Base-by-base conservation (phyloP, 2,329 filamentous ascomycete species). In the Teratosphaeria destructans region DNA sequence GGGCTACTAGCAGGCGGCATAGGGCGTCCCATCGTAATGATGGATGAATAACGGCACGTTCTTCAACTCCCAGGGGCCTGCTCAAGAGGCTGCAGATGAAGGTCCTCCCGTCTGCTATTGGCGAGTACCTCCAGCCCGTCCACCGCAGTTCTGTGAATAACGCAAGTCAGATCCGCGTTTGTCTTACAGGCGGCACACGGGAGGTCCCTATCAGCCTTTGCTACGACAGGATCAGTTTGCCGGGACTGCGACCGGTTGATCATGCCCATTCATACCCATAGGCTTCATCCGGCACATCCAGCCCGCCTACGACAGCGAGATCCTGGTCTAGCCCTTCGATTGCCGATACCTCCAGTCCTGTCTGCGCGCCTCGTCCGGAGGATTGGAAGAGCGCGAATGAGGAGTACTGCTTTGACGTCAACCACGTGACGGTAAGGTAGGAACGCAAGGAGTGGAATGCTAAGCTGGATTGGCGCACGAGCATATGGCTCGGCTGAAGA, bases 21-120 rank as follows among this genome's bases (percentile, higher is more conserved):
- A 19, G 12, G 57, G 56, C 39, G 11, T 34, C 5, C 59, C 56
- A 35, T 52, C 54, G n/a, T 19, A 35, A 12, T 57, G 27, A 43
- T 61, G 56, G 59, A 12, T 19, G 19, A 19, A 19, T 19, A 19
- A 19, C 19, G 19, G 43, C 12, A 47, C 43, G 26, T 53, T 54
- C 10, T 61, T 58, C 23, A 29, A 54, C 32, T 47, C 56, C 27
- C 26, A 53, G 5, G n/a, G 47, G 3, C 54, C 59, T 3, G 53
- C 59, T 10, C 3, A 27, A 8, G 59, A 61, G 23, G 43, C 8
- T 61, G 14, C 56, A 52, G 29, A 26, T 7, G 14, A n/a, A 26
- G 12, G 54, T 61, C 56, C 29, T 61, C 16, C 57, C 59, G 7
- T 59, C 53, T 32, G 59, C 59, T 1, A 23, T 61, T 4, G 59